These are phyloP conservation scores for Clitopilus hobsonii DNA, from an alignment of 768 basidiomycete species.

Conservation along the genomic window DNA sequence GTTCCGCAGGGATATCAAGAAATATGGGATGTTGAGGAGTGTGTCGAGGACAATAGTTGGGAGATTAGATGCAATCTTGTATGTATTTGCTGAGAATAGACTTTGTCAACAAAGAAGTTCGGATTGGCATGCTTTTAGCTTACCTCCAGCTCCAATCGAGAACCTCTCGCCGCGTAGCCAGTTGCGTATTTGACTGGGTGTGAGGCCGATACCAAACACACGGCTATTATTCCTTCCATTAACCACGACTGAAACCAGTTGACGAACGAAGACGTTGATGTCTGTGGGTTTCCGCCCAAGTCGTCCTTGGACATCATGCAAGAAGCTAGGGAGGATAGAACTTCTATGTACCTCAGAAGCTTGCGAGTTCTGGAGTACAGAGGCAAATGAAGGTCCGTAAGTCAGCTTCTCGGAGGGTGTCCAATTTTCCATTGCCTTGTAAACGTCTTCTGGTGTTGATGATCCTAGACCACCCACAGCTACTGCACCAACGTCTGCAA, in stretches of 20 bases:
- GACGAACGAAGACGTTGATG: conserved; percentile 52
- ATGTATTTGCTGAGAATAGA: conserved; percentile 54
- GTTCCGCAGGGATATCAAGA: conserved; percentile 60
- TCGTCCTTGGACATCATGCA: conserved; percentile 33
- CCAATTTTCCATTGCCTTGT: conserved; percentile 65
- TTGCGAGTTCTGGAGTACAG: conserved; percentile 31
- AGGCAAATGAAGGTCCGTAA: conserved; percentile 66
- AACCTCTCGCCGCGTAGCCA: conserved; percentile 66
- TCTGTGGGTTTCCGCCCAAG: conserved; percentile 51
- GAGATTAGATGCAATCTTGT: conserved; percentile 64
- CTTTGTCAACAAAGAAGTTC: background rate
- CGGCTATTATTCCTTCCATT: conserved; percentile 43
- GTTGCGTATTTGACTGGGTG: conserved; percentile 43
- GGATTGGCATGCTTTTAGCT: conserved; percentile 13
- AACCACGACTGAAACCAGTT: conserved; percentile 55
- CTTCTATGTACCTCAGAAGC: conserved; percentile 23
- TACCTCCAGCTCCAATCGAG: conserved; percentile 78
- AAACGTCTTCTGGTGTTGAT: conserved; percentile 27
- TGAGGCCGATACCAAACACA: conserved; percentile 38
- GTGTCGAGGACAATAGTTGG: conserved; percentile 61
- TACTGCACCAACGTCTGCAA: conserved; percentile 70
- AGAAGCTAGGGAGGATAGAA: conserved; percentile 26
- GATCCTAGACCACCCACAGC: conserved; percentile 22
- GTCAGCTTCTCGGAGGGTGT: conserved; percentile 67
- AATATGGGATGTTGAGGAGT: conserved; percentile 62